Percentiles rank a stretch among this genome's conserved stretches.
Conservation (phyloP, 441 rosid genomes). For the Populus hybrid region DNA sequence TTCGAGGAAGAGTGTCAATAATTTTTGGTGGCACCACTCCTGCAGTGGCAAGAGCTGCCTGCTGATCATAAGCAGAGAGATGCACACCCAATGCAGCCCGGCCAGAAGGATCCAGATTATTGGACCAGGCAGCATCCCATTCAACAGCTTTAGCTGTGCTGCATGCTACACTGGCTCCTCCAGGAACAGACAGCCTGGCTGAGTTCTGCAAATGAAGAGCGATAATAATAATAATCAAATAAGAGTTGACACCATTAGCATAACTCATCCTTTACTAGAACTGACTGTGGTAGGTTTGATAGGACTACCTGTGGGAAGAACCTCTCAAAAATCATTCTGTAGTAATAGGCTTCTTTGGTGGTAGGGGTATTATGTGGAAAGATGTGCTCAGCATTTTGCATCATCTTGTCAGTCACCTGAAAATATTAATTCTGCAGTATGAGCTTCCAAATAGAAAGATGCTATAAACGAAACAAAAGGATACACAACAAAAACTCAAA, state of each 20-base stretch:
- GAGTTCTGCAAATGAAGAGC: slow-evolving; percentile 53
- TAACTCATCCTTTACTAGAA: neutral
- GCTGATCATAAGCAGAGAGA: slow-evolving; percentile 52
- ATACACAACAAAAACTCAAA: neutral
- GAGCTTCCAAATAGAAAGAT: neutral
- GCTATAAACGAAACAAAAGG: neutral
- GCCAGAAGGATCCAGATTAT: slow-evolving; percentile 85
- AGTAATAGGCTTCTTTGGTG: slow-evolving; percentile 82
- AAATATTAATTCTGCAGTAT: neutral
- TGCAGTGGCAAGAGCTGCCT: slow-evolving; percentile 23
- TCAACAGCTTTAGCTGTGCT: slow-evolving; percentile 83
- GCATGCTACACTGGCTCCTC: slow-evolving; percentile 87
- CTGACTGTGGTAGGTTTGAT: neutral
- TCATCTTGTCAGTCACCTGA: slow-evolving; percentile 81
- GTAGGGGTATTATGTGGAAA: slow-evolving; percentile 77
- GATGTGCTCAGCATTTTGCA: slow-evolving; percentile 63
- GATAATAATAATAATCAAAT: neutral
- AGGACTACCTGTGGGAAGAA: slow-evolving; percentile 75
- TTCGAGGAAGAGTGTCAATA: slow-evolving; percentile 33
- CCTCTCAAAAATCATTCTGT: slow-evolving; percentile 85
- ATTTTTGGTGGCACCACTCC: slow-evolving; percentile 35
- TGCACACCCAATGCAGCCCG: slow-evolving; percentile 89
- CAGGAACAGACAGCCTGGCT: slow-evolving; percentile 76
- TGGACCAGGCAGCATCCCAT: slow-evolving; percentile 80
- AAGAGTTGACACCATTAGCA: neutral